Evolutionary conservation across 2,329 filamentous ascomycete genomes (phyloP).

Genomic region (Cyphellophora europaea): DNA sequence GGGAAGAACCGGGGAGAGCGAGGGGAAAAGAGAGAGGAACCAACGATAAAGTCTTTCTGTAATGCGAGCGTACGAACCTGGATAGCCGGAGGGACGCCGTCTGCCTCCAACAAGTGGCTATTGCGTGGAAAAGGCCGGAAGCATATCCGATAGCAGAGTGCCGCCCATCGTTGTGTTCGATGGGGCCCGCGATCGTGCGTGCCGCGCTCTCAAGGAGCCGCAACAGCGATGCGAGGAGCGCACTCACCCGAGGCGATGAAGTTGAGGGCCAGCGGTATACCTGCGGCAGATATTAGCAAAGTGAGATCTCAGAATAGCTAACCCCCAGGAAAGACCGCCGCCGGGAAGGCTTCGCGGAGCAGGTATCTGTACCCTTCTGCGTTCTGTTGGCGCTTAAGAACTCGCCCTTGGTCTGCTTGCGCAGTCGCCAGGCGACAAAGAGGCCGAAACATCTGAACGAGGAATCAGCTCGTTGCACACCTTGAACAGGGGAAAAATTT

Average conservation of each 20-base stretch:
- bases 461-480: slow-evolving; percentile 9
- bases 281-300: slow-evolving; percentile 33
- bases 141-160: not conserved
- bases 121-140: too few species aligned
- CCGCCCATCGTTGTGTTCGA: not conserved
- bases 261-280: slow-evolving; percentile 72
- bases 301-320: too few species aligned
- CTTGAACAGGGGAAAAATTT: too few species aligned
- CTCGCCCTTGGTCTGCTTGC: slow-evolving; percentile 57
- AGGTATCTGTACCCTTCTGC: slow-evolving; percentile 58
- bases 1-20: not conserved
- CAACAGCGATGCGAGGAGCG: slow-evolving; percentile 16
- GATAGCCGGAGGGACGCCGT: slow-evolving; percentile 15
- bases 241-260: slow-evolving; percentile 90
- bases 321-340: too few species aligned
- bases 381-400: slow-evolving; percentile 70
- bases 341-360: slow-evolving; percentile 1
- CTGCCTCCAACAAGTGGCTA: too few species aligned
- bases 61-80: slow-evolving; percentile 21
- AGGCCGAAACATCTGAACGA: slow-evolving; percentile 51
- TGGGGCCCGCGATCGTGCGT: slow-evolving; percentile 13
- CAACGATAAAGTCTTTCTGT: slow-evolving; percentile 7
- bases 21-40: slow-evolving; percentile 3
- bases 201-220: slow-evolving; percentile 52
- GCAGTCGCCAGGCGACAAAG: slow-evolving; percentile 46